These are phyloP conservation scores for Diaporthe vexans DNA, from an alignment of 2,329 filamentous ascomycete genomes.

Conservation along the genomic window DNA sequence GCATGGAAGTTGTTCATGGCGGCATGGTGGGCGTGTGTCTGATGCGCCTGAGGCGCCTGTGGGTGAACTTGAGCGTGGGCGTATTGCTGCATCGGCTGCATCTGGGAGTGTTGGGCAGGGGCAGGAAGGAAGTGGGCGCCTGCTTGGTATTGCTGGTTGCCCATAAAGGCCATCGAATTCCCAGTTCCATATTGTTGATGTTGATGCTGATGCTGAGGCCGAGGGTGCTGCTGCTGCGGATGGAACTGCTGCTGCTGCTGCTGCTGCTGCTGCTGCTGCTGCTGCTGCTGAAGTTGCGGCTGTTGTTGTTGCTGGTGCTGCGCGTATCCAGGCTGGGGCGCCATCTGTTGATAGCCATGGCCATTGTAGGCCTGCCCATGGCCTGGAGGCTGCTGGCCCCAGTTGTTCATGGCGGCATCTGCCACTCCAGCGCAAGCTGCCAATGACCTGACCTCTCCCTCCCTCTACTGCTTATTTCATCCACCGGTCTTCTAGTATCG, in stretches of 20 bases:
- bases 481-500: not conserved
- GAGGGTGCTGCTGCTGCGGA: conserved; percentile 41
- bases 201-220: conserved; percentile 46
- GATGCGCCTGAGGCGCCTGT: conserved; percentile 47
- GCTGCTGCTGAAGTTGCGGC: conserved; percentile 42
- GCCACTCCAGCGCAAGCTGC: conserved; percentile 27
- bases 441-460: not conserved
- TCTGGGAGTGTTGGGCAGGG: conserved; percentile 45
- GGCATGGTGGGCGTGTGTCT: conserved; percentile 46
- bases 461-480: conserved; percentile 12
- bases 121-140: conserved; percentile 44
- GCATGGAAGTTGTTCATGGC: conserved; percentile 46
- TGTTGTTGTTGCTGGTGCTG: conserved; percentile 42
- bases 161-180: conserved; percentile 41
- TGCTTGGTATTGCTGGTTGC: conserved; percentile 44
- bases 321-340: conserved; percentile 42
- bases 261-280: conserved; percentile 33
- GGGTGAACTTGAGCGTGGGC: conserved; percentile 46
- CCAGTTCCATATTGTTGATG: conserved; percentile 43
- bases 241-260: conserved; percentile 40
- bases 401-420: conserved; percentile 42
- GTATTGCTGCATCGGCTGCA: conserved; percentile 45
- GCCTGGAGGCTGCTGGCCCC: conserved; percentile 40
- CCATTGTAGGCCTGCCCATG: conserved; percentile 40
- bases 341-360: conserved; percentile 40